These are phyloP conservation scores for Mollisiaceae sp. DNA, from an alignment of 2,329 filamentous ascomycete species.

Conservation along the genomic window DNA sequence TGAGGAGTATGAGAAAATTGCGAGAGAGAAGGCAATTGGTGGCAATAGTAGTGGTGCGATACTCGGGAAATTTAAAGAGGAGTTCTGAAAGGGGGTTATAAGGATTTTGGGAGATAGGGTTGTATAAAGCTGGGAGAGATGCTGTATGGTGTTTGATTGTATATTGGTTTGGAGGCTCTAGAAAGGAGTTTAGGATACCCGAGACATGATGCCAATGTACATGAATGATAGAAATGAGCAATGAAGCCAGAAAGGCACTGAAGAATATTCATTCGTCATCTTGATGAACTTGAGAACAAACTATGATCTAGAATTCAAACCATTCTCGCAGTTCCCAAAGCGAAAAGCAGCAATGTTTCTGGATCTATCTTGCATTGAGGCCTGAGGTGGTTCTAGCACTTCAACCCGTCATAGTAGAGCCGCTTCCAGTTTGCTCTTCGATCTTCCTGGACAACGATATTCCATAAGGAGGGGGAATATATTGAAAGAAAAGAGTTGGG, in stretches of 20 bases:
- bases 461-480: neutral
- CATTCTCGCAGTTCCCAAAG: no score
- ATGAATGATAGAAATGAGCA: neutral
- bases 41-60: neutral
- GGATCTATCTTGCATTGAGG: no score
- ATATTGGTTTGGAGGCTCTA: neutral
- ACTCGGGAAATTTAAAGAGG: constrained; percentile 4
- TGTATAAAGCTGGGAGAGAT: neutral
- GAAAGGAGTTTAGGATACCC: neutral
- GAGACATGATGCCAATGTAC: neutral
- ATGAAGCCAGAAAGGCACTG: constrained; percentile 1
- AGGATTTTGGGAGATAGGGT: neutral
- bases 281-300: neutral
- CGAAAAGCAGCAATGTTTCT: no score
- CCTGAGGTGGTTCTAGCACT: no score
- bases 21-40: constrained; percentile 8
- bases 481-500: neutral
- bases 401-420: neutral
- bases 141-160: neutral
- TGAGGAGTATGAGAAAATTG: neutral
- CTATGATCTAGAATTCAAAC: neutral
- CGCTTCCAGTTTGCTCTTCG: neutral
- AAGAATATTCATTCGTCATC: no score
- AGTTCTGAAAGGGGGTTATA: neutral
- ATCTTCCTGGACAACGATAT: neutral